A percentile compares a stretch with the other conserved stretches of the same genome.
Evolutionary conservation across 345 rosid genomes (phyloP).

Genomic region (Litchi chinensis): DNA sequence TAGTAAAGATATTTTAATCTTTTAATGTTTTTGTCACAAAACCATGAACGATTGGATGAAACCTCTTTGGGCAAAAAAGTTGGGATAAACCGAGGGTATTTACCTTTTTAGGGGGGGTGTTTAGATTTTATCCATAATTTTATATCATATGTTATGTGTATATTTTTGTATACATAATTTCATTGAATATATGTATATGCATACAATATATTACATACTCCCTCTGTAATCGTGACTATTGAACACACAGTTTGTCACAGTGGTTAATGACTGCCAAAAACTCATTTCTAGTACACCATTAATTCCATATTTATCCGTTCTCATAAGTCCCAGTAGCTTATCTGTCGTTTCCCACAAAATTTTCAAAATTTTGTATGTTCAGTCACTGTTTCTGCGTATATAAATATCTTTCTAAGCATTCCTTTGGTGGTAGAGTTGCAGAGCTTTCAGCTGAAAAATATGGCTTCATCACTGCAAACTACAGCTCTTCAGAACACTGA

Average conservation of each 20-base stretch:
- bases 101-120: no score
- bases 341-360: neutral
- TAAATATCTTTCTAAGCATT: conserved; percentile 4
- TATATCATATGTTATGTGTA: neutral
- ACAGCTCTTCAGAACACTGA: neutral
- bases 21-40: no score
- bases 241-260: neutral
- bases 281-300: no score
- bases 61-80: no score
- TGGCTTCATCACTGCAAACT: conserved; percentile 20
- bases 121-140: no score
- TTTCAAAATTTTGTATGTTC: neutral
- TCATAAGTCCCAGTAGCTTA: no score
- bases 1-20: no score
- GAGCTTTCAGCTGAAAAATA: neutral
- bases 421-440: neutral
- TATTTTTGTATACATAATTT: no score
- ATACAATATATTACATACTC: neutral
- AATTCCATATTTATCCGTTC: no score
- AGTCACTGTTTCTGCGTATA: neutral
- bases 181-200: no score
- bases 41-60: no score
- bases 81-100: no score
- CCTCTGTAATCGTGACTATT: neutral
- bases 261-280: neutral